Evolutionary conservation across 768 basidiomycete genomes (phyloP), one percentile per base, ranked within the genome.

Genomic region (Strobilomyces echinocephalus): DNA sequence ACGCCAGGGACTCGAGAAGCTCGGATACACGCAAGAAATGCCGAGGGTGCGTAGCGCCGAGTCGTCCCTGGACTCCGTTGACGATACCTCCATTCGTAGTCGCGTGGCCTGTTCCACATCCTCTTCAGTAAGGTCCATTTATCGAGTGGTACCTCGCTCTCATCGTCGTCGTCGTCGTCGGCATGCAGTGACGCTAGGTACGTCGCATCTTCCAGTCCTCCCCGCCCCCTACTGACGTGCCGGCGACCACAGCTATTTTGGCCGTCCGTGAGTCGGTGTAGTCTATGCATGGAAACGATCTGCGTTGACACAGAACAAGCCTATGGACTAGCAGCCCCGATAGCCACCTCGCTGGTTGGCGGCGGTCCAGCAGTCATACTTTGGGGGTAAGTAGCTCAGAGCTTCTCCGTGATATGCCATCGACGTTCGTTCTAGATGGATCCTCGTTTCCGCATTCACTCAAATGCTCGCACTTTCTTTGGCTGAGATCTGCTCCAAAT

Each of bases 401-500:
- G 18, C 26, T n/a, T 35, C 16, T 20, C 3, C 4, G 34, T 26
- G 14, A 34, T 24, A 9, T 26, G 8, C 0, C 30, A 45, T 16
- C 53, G 9, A 52, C 40, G 26, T 24, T 18, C 24, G 5, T 8
- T 16, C 35, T 34, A 82, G 82, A 24, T 82, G 78, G 76, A 65
- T 81, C 5, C 57, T 80, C 11, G 78, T 83, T 6, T 79, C 79
- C 16, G 36, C 74, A 16, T 64, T 81, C 3, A 77, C 77, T 0
- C 72, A 77, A 53, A 65, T 74, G 0, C 71, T 83, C 11, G 79
- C 81, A 0, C 64, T 79, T 3, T 84, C 82, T 7, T 67, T 83
- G 4, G 82, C 76, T 0, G 82, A 84, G 62, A 80, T 82, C 30
- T 79, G 78, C 40, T 79, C 82, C 5, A 79, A 79, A 55, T 83